These are phyloP conservation scores for Pisolithus microcarpus DNA, from an alignment of 768 basidiomycete species.

Conservation along the genomic window DNA sequence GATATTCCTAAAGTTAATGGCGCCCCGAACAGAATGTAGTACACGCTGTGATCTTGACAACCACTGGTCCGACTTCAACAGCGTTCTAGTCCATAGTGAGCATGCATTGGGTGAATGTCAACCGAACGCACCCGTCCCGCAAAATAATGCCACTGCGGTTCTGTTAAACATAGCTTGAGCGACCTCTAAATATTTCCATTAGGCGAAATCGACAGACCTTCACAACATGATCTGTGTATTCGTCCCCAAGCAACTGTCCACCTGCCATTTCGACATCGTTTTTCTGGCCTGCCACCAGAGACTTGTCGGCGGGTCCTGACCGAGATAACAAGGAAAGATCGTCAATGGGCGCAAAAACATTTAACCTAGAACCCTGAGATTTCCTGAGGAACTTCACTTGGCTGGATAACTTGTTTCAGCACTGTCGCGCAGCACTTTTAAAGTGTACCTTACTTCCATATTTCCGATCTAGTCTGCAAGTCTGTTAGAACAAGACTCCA, in stretches of 20 bases:
- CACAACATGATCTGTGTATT: conserved; percentile 92
- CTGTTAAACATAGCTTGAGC: conserved; percentile 29
- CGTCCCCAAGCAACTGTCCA: conserved; percentile 86
- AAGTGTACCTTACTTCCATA: conserved; percentile 69
- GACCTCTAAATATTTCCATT: neutral
- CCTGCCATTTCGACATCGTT: conserved; percentile 71
- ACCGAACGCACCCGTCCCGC: conserved; percentile 61
- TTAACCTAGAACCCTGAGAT: conserved; percentile 70
- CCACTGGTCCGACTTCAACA: conserved; percentile 94
- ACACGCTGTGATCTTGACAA: conserved; percentile 61
- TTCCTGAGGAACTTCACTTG: conserved; percentile 85
- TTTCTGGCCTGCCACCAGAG: conserved; percentile 59
- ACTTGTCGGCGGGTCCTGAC: conserved; percentile 49
- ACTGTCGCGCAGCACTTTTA: neutral
- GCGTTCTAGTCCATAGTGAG: conserved; percentile 41
- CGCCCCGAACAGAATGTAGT: conserved; percentile 74
- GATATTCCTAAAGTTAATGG: conserved; percentile 88
- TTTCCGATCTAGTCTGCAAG: conserved; percentile 70
- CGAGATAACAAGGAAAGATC: conserved; percentile 81
- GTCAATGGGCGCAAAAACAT: conserved; percentile 86
- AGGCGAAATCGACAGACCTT: conserved; percentile 43
- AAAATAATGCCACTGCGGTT: conserved; percentile 92
- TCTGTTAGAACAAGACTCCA: neutral
- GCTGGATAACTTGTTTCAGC: conserved; percentile 31
- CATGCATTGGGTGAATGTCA: conserved; percentile 4